Percentiles rank a stretch among this genome's conserved stretches.
phyloP scores from a whole-genome alignment of 2,329 filamentous ascomycete species.

The Phaeosphaeriaceae sp. region DNA sequence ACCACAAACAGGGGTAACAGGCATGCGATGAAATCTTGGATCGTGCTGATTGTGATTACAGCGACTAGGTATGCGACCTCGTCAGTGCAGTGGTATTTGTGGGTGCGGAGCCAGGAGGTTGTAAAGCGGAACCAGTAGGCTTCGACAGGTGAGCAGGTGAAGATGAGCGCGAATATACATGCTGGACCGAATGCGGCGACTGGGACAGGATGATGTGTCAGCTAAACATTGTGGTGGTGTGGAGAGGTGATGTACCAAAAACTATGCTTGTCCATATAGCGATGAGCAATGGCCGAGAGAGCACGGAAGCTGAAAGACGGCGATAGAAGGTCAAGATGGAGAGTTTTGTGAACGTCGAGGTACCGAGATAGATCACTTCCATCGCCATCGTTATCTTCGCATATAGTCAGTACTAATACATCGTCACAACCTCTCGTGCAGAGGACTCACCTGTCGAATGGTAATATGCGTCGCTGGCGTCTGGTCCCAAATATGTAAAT shows the following conservation, averaged over 20 bases:
- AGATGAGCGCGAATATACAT: slow-evolving; percentile 14
- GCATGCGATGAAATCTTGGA: slow-evolving; percentile 22
- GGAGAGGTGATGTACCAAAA: slow-evolving; percentile 3
- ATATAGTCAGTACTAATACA: not conserved
- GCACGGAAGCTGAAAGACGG: slow-evolving; percentile 17
- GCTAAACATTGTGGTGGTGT: not conserved
- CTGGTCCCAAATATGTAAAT: slow-evolving; percentile 17
- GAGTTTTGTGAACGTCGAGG: slow-evolving; percentile 22
- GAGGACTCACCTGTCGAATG: slow-evolving; percentile 11
- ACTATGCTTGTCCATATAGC: slow-evolving; percentile 12
- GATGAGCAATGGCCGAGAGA: slow-evolving; percentile 10
- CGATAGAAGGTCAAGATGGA: slow-evolving; percentile 25
- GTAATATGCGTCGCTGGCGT: slow-evolving; percentile 19
- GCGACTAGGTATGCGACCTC: slow-evolving; percentile 15
- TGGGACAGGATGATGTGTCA: not conserved
- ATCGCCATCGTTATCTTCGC: slow-evolving; percentile 18
- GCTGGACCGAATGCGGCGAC: slow-evolving; percentile 16
- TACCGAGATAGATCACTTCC: slow-evolving; percentile 24
- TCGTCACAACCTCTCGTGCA: too few relatives aligned
- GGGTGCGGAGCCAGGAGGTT: slow-evolving; percentile 10
- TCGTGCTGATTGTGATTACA: slow-evolving; percentile 16
- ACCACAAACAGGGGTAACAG: slow-evolving; percentile 21
- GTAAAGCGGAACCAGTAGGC: slow-evolving; percentile 26
- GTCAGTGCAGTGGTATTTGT: slow-evolving; percentile 20
- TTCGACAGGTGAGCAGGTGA: slow-evolving; percentile 20